Evolutionary conservation across 345 rosid species (phyloP), one percentile per base, ranked within the genome.

Genomic region (Punica granatum): DNA sequence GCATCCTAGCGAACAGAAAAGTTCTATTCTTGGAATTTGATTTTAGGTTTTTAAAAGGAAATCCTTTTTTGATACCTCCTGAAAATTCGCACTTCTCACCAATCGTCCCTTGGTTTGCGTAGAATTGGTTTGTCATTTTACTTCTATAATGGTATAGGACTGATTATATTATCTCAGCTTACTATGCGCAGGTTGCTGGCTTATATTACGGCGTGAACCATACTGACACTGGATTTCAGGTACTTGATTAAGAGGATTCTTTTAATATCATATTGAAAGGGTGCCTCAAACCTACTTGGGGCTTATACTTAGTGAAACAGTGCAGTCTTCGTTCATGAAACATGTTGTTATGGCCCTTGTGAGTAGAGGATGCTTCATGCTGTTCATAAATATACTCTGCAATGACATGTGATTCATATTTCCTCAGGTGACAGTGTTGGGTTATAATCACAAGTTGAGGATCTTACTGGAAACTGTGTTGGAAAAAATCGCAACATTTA

Each of bases 171-270:
- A 5, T 73, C 35, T 62, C 86, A 93, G 97, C 97, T 70, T 93
- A 90, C 77, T 86, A 89, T 81, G 98, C 97, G 26, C 80, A 83
- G 75, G 92, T 89, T 80, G 98, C 98, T 80, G 97, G 96, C 65
- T 87, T 93, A 69, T 61, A 77, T 75, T 93, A 90, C 68, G 64
- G 69, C 67, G 81, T 93, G 71, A 67, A 61, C 76, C 75, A 71
- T 18, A 74, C 82, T 15, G 84, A 82, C 41, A 64, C 78, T 70
- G 97, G 98, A 69, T 90, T 93, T 76, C 82, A 89, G 97, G 96
- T 90, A 71, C 34, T 16, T 21, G 48, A 35, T 70, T 63, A 8
- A 64, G 43, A 48, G n/a, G 18, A 10, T 63, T 58, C 41, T 49
- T 51, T 23, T 6, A 51, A 51, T n/a, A 11, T 51, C 58, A 51